These are phyloP conservation scores for Fusarium sp. DNA, from an alignment of 2,329 filamentous ascomycete species.

Conservation along the genomic window DNA sequence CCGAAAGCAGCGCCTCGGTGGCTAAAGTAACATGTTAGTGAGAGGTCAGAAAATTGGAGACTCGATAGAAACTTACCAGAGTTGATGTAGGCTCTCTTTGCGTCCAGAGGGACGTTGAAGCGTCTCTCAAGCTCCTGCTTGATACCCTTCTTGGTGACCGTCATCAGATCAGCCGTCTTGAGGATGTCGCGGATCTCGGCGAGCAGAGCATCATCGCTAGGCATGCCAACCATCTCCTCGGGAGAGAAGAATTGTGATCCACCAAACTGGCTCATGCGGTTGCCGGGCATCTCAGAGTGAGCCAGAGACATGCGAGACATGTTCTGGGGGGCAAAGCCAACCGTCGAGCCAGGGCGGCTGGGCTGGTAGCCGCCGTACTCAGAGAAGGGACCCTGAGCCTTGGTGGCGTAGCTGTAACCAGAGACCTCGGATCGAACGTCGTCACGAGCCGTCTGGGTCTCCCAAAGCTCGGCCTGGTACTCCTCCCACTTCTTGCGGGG, in stretches of 20 bases:
- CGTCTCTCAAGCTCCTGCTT: conserved; percentile 91
- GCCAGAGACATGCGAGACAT: conserved; percentile 80
- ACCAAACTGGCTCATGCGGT: conserved; percentile 68
- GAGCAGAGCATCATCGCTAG: conserved; percentile 86
- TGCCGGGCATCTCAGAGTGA: conserved; percentile 69
- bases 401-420: conserved; percentile 94
- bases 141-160: conserved; percentile 97
- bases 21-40: conserved; percentile 54
- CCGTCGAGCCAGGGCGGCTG: conserved; percentile 64
- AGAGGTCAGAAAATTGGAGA: background rate
- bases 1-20: conserved; percentile 80
- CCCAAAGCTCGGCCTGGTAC: conserved; percentile 97
- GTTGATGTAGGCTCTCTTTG: conserved; percentile 91
- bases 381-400: conserved; percentile 69
- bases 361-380: conserved; percentile 75
- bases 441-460: conserved; percentile 82
- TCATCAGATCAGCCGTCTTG: conserved; percentile 92
- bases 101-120: conserved; percentile 85
- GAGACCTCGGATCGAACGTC: conserved; percentile 87
- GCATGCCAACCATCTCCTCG: conserved; percentile 77
- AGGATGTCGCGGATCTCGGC: conserved; percentile 95
- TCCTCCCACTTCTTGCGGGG: conserved; percentile 99
- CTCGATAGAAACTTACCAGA: conserved; percentile 66
- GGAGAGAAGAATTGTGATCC: conserved; percentile 66
- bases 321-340: conserved; percentile 55